A percentile compares a stretch with the other conserved stretches of the same genome.
Evolutionary conservation across 2,329 filamentous ascomycete species (phyloP).

Genomic region (Ophiostoma himal-ulmi): DNA sequence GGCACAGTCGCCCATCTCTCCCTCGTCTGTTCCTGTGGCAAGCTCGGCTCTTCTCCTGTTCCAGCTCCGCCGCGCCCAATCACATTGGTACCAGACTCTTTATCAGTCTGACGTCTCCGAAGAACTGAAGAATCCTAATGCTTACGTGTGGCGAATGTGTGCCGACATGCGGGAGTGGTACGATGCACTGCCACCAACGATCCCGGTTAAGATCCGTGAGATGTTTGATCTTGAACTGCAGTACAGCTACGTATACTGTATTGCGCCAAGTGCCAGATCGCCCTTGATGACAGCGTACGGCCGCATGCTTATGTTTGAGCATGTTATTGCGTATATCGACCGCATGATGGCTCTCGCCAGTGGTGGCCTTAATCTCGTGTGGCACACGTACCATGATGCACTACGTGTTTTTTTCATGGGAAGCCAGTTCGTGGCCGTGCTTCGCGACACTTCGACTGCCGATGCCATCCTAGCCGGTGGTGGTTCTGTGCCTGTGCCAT

Average conservation of each 20-base stretch:
- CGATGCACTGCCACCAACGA: conserved; percentile 61
- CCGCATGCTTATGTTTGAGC: conserved; percentile 77
- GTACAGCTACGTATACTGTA: conserved; percentile 85
- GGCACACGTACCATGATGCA: conserved; percentile 83
- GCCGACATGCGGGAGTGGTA: conserved; percentile 76
- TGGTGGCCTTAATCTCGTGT: conserved; percentile 52
- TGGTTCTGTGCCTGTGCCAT: conserved; percentile 40
- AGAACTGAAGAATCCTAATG: conserved; percentile 61
- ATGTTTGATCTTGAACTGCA: conserved; percentile 82
- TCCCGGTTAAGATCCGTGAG: conserved; percentile 60
- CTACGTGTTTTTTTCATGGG: conserved; percentile 74
- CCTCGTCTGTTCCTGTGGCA: conserved; percentile 46
- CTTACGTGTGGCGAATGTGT: conserved; percentile 71
- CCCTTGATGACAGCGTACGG: conserved; percentile 70
- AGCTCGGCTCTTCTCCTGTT: conserved; percentile 73
- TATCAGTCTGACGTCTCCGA: conserved; percentile 67
- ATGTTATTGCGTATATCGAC: conserved; percentile 74
- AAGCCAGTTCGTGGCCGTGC: conserved; percentile 56
- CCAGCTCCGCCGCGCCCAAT: conserved; percentile 77
- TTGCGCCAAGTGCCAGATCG: conserved; percentile 71
- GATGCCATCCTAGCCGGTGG: conserved; percentile 50
- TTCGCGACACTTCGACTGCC: conserved; percentile 46
- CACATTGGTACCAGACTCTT: conserved; percentile 80
- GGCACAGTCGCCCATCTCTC: conserved; percentile 28
- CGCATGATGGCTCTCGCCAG: conserved; percentile 64